Conservation (phyloP, 306 rosid genomes). For the Cucumis melo region DNA sequence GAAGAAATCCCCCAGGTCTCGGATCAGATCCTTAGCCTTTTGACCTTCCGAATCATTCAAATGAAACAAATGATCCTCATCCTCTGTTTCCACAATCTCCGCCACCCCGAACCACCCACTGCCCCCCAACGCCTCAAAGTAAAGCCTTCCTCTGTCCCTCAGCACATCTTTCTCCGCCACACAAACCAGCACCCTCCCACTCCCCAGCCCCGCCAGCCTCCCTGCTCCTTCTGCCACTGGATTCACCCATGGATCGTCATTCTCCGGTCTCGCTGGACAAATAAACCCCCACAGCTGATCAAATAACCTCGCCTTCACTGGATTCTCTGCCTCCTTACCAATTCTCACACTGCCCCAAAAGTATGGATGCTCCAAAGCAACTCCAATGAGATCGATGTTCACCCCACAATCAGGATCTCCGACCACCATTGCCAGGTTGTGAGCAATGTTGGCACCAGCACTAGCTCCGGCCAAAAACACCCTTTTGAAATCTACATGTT, state of each 20-base stretch:
- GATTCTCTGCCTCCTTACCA: background rate
- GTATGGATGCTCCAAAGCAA: slow-evolving; percentile 9
- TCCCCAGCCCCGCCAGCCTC: background rate
- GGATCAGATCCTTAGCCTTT: background rate
- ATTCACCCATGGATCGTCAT: slow-evolving; percentile 15
- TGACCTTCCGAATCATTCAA: background rate
- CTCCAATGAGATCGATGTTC: slow-evolving; percentile 4
- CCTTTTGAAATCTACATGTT: slow-evolving; percentile 7
- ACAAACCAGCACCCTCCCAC: slow-evolving; percentile 12
- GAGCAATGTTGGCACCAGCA: slow-evolving; percentile 17
- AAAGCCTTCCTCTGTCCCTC: slow-evolving; percentile 13
- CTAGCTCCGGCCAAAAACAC: slow-evolving; percentile 20
- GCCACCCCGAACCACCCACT: slow-evolving; percentile 12
- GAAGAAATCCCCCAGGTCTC: background rate
- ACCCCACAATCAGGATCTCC: background rate
- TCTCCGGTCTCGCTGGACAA: slow-evolving; percentile 1
- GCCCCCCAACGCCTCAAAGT: slow-evolving; percentile 4
- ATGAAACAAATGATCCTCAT: slow-evolving; percentile 18
- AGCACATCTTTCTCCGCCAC: slow-evolving; percentile 21
- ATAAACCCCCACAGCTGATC: slow-evolving; percentile 13
- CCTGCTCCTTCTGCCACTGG: slow-evolving; percentile 8
- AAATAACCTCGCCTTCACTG: background rate
- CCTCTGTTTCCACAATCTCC: slow-evolving; percentile 8
- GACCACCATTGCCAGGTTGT: slow-evolving; percentile 14
- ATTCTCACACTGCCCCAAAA: slow-evolving; percentile 2